Percentiles rank a stretch among this genome's conserved stretches.
These are phyloP conservation scores for Piromyces finnis DNA, from an alignment of 192 early-diverging fungal species.

Conservation along the genomic window DNA sequence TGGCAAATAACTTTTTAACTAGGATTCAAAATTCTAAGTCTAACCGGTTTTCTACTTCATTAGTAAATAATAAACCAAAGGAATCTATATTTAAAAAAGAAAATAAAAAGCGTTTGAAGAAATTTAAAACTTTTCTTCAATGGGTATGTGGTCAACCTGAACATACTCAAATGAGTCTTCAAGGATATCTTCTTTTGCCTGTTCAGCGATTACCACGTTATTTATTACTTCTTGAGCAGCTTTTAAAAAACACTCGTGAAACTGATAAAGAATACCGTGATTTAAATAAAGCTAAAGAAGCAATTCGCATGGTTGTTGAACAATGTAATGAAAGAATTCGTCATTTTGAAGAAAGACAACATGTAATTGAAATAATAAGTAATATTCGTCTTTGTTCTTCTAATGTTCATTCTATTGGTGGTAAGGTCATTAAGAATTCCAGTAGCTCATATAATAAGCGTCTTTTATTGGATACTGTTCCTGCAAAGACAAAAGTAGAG, in stretches of 20 bases:
- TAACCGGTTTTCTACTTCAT: not conserved
- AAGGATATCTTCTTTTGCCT: conserved; percentile 72
- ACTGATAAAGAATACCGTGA: not conserved
- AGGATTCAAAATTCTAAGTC: not conserved
- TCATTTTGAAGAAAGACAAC: not conserved
- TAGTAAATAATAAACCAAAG: not conserved
- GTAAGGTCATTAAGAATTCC: not conserved
- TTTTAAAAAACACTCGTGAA: conserved; percentile 54
- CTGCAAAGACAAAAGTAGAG: not conserved
- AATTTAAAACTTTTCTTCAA: not conserved
- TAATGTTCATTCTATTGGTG: not conserved
- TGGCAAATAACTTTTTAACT: not conserved
- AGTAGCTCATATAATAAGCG: not conserved
- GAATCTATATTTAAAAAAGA: not conserved
- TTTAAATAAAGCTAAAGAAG: not conserved
- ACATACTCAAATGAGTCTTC: conserved; percentile 54
- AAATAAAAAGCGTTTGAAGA: not conserved
- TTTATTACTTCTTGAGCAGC: conserved; percentile 65
- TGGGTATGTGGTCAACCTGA: not conserved
- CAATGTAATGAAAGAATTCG: not conserved
- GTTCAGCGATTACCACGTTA: conserved; percentile 91
- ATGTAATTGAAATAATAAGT: not conserved
- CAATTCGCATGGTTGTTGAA: not conserved
- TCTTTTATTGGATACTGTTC: not conserved
- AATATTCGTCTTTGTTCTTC: not conserved